These are phyloP conservation scores for Ligustrum vulgare DNA, from an alignment of 257 asterid genomes.

Conservation along the genomic window DNA sequence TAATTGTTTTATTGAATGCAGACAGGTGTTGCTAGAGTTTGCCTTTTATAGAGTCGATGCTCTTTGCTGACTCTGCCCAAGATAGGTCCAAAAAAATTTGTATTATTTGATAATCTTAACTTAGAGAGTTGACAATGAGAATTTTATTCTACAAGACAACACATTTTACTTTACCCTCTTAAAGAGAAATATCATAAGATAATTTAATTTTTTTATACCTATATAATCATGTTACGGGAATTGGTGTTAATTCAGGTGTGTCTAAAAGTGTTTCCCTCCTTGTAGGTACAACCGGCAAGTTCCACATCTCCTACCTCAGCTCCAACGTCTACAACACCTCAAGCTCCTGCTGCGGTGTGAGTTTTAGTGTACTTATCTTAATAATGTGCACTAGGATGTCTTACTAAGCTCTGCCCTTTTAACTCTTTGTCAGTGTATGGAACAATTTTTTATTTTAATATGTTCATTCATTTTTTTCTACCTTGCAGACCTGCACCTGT, in stretches of 20 bases:
- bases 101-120: background rate
- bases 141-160: background rate
- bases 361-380: slow-evolving; percentile 26
- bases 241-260: slow-evolving; percentile 10
- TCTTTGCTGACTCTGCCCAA: background rate
- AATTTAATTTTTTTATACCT: background rate
- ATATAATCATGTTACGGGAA: slow-evolving; percentile 14
- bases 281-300: slow-evolving; percentile 60
- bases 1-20: background rate
- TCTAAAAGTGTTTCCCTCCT: slow-evolving; percentile 20
- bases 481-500: slow-evolving; percentile 38
- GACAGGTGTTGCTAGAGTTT: background rate
- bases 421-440: slow-evolving; percentile 3
- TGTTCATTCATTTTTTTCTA: background rate
- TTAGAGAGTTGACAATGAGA: background rate
- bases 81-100: background rate
- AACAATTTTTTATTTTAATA: background rate
- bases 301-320: slow-evolving; percentile 32
- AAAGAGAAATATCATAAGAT: background rate
- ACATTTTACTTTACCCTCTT: background rate
- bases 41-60: slow-evolving; percentile 6
- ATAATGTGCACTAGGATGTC: slow-evolving; percentile 8
- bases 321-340: slow-evolving; percentile 38
- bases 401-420: background rate
- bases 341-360: slow-evolving; percentile 41